Evolutionary conservation across 768 basidiomycete genomes (phyloP).

Genomic region (Hydnum rufescens): DNA sequence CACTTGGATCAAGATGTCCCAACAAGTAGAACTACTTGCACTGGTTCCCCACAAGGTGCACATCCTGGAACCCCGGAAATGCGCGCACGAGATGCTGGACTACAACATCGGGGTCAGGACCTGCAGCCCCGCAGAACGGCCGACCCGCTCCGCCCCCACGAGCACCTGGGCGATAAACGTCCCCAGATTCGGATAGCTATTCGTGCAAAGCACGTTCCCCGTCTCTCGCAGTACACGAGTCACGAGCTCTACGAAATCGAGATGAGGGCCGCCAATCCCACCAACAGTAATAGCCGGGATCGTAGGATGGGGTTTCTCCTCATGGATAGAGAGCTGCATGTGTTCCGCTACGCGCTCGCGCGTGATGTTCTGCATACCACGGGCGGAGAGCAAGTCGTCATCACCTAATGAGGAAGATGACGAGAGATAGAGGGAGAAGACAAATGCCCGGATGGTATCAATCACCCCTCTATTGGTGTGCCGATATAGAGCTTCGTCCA

Average conservation of each 20-base stretch:
- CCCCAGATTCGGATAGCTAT: no score
- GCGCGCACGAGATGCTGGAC: no score
- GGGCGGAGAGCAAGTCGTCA: conserved; percentile 32
- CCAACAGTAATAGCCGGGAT: conserved; percentile 56
- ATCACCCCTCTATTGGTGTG: conserved; percentile 64
- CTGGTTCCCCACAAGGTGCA: no score
- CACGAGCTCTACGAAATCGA: conserved; percentile 52
- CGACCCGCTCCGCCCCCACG: no score
- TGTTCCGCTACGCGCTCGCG: conserved; percentile 47
- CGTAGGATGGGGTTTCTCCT: conserved; percentile 47
- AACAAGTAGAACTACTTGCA: no score
- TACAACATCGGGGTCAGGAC: no score
- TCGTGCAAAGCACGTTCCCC: neutral
- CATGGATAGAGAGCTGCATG: conserved; percentile 47
- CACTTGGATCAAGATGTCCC: no score
- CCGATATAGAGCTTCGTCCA: conserved; percentile 49
- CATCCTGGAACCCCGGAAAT: no score
- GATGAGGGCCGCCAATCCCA: conserved; percentile 51
- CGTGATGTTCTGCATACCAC: conserved; percentile 37
- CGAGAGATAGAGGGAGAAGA: conserved; percentile 51
- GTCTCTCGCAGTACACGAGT: conserved; percentile 12
- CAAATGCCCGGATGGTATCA: conserved; percentile 60
- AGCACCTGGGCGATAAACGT: no score
- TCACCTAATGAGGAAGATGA: conserved; percentile 33
- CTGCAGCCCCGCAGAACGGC: no score